A percentile compares a stretch with the other conserved stretches of the same genome.
These are phyloP conservation scores for Asterophora parasitica DNA, from an alignment of 768 basidiomycete genomes.

Conservation along the genomic window DNA sequence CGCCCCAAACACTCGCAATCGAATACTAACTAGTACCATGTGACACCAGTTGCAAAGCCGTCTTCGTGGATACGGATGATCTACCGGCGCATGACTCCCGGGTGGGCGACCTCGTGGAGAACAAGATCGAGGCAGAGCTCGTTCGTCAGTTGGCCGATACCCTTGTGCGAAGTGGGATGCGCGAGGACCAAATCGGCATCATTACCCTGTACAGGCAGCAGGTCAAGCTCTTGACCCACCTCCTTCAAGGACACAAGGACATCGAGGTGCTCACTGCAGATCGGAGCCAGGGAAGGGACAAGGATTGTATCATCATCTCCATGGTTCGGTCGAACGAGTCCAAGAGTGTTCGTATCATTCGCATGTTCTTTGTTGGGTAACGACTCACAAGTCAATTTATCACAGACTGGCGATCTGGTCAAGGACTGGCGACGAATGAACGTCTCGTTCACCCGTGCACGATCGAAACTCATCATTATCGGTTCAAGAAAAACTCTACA, in stretches of 20 bases:
- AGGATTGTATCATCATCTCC: conserved; percentile 91
- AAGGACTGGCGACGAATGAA: conserved; percentile 97
- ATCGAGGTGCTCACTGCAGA: conserved; percentile 92
- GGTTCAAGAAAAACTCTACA: conserved; percentile 81
- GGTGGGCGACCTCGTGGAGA: conserved; percentile 87
- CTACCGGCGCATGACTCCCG: conserved; percentile 77
- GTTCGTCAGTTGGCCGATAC: conserved; percentile 65
- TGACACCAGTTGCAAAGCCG: conserved; percentile 63
- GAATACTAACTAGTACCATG: conserved; percentile 1
- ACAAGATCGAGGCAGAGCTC: conserved; percentile 70
- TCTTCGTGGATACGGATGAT: conserved; percentile 92
- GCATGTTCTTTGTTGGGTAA: background rate
- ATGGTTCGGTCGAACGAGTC: conserved; percentile 85
- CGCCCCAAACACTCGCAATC: background rate
- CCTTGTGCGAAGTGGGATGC: conserved; percentile 60
- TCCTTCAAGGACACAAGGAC: conserved; percentile 48
- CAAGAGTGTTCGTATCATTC: conserved; percentile 55
- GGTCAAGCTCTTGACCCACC: conserved; percentile 77
- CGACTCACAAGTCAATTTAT: conserved; percentile 1
- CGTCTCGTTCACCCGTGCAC: conserved; percentile 92
- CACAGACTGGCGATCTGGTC: conserved; percentile 89
- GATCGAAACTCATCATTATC: conserved; percentile 85
- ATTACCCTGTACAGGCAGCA: conserved; percentile 95
- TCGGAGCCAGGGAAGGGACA: conserved; percentile 91
- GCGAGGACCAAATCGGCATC: conserved; percentile 71